Percentiles rank a stretch among this genome's conserved stretches.
Evolutionary conservation across 2,329 filamentous ascomycete genomes (phyloP).

Genomic region (Calonectria hongkongensis): DNA sequence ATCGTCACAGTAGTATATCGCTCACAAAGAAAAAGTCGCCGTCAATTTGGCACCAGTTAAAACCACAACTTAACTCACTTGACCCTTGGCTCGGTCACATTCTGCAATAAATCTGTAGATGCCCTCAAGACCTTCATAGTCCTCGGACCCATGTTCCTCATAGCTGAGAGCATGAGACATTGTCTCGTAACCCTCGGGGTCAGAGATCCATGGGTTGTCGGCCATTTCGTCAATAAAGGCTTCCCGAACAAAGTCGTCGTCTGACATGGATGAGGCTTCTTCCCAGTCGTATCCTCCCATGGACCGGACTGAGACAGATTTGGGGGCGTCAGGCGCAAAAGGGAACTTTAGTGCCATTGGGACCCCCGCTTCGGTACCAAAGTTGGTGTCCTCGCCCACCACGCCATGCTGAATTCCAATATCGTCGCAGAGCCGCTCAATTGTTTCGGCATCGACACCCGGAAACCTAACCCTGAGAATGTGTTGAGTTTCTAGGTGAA

Average conservation of each 20-base stretch:
- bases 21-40: slow-evolving; percentile 36
- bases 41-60: slow-evolving; percentile 43
- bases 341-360: slow-evolving; percentile 89
- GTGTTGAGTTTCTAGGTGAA: slow-evolving; percentile 80
- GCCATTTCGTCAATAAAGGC: slow-evolving; percentile 66
- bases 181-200: slow-evolving; percentile 69
- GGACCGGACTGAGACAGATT: slow-evolving; percentile 67
- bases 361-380: slow-evolving; percentile 79
- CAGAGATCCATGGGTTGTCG: slow-evolving; percentile 70
- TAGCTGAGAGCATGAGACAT: slow-evolving; percentile 70
- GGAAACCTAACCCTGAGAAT: slow-evolving; percentile 90
- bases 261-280: slow-evolving; percentile 58
- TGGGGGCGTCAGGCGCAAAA: slow-evolving; percentile 79
- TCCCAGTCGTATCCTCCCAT: slow-evolving; percentile 65
- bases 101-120: slow-evolving; percentile 76
- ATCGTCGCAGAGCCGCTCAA: slow-evolving; percentile 90
- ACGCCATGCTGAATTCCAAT: slow-evolving; percentile 88
- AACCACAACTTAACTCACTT: slow-evolving; percentile 53
- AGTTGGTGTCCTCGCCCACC: slow-evolving; percentile 85
- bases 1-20: slow-evolving; percentile 46
- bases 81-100: slow-evolving; percentile 68
- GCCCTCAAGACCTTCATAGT: slow-evolving; percentile 74
- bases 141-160: slow-evolving; percentile 66
- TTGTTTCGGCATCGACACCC: slow-evolving; percentile 88
- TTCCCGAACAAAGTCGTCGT: slow-evolving; percentile 61